Base-by-base conservation (phyloP, 179 eudicot genomes). In the Beta lomatogona region DNA sequence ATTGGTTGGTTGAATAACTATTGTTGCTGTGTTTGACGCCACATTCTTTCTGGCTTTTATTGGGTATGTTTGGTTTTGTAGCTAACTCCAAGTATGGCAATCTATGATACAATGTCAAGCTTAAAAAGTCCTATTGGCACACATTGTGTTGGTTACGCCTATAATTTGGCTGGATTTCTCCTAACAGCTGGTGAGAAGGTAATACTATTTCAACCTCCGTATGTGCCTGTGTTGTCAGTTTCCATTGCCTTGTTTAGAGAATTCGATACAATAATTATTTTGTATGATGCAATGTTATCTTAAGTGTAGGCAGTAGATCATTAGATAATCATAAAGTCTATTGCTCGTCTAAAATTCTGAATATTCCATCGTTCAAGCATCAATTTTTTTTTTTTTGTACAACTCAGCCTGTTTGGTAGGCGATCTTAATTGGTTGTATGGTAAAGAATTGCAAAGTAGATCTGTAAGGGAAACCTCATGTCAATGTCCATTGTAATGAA, bases 171-270 rank as follows among this genome's bases (percentile, higher is more conserved):
- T 48, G 97, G 87, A 73, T 93, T 93, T 85, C 89, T 95, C 83
- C 90, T 93, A 81, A 85, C 94, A 76, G 94, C 95, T 83, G 98
- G 98, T 59, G 93, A 91, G 57, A 95, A 92, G 93, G 97, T 95
- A 87, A 44, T 77, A 86, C 15, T 53, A 7, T 16, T 16, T 54
- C 44, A 13, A 77, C 61, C 54, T 76, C 64, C 53, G 58, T 81
- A 65, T 80, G 28, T 55, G 65, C 69, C 54, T 10, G 16, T 60
- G 45, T 77, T 59, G 46, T 53, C 77, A 25, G 31, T 76, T 31
- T 22, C 55, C 68, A 28, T 22, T 44, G 41, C 44, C 19, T 45
- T 36, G 11, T 44, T 69, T 73, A 41, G 60, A 79, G 22, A 28
- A 10, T 18, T 0, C 11, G 11, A n/a, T 19, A 13, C 3, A n/a